Base-by-base conservation (phyloP, 2,329 filamentous ascomycete species). In the Colletotrichum simmondsii region DNA sequence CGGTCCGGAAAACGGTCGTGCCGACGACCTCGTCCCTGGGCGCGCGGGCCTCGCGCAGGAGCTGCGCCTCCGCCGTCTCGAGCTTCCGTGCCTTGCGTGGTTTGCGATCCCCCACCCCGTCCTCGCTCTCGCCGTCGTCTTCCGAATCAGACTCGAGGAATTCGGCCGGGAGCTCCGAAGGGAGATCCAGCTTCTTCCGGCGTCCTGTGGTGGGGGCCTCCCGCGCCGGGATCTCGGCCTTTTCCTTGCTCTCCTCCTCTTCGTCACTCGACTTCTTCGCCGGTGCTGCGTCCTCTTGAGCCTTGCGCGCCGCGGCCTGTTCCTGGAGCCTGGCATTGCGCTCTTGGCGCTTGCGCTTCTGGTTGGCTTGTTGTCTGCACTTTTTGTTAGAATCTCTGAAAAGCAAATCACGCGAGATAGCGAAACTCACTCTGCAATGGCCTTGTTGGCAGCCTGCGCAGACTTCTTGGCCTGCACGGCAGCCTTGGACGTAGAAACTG, bases 321-420 rank as follows among this genome's bases (percentile, higher is more conserved):
- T 87, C 82, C 79, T 89, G 90, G 77, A 90, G 84, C 28, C 86
- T 83, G 26, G 83, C 82, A 77, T 90, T 88, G 68, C 87, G 85
- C 78, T 88, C 85, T 77, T 89, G 87, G 46, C 89, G 87, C 80
- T 89, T 91, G 65, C 85, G 84, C 80, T 89, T 91, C 74, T 87
- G 81, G 6, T 82, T 82, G 12, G 86, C 85, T 4, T 84, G 85
- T 82, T 88, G 84, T 76, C 89, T 90, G 66, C 24, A n/a, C n/a
- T 16, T 49, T 16, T 7, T 2, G 54, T 74, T 37, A 74, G 73
- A n/a, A 49, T 49, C 22, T 49, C 10, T 12, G 32, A 53, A 22
- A 19, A 14, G 6, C 12, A 16, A 22, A 3, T 22, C 28, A 4
- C 12, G 16, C 14, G 14, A 24, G 19, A n/a, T 10, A 16, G 52